Evolutionary conservation across 2,329 filamentous ascomycete genomes (phyloP).

Genomic region (Pseudofabraea citricarpa): DNA sequence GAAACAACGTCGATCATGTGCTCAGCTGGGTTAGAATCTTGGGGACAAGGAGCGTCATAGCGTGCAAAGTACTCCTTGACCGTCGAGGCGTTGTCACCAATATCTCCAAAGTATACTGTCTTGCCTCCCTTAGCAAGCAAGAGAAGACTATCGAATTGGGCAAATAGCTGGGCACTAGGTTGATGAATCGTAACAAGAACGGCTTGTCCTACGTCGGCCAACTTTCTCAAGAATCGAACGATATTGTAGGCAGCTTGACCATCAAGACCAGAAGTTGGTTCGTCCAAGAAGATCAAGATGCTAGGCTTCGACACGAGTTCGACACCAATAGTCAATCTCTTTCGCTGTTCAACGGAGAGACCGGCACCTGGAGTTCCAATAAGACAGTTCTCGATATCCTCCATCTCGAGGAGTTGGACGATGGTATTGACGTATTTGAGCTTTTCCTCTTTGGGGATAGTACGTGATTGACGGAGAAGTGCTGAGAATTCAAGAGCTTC

Average conservation of each 20-base stretch:
- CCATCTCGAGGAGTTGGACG: conserved; percentile 55
- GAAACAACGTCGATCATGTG: conserved; percentile 40
- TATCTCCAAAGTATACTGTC: conserved; percentile 66
- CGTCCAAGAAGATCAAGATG: conserved; percentile 57
- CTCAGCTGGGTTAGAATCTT: conserved; percentile 36
- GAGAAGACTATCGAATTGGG: conserved; percentile 54
- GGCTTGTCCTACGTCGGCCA: conserved; percentile 50
- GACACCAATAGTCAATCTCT: conserved; percentile 58
- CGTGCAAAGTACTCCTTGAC: conserved; percentile 57
- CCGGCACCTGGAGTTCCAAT: conserved; percentile 59
- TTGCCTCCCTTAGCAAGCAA: conserved; percentile 61
- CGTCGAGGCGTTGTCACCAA: conserved; percentile 53
- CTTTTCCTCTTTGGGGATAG: conserved; percentile 70
- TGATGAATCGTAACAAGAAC: conserved; percentile 53
- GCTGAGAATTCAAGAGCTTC: conserved; percentile 87
- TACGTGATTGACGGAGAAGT: conserved; percentile 76
- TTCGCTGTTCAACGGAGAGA: conserved; percentile 57
- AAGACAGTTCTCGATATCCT: conserved; percentile 60
- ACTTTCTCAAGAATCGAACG: conserved; percentile 54
- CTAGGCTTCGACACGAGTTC: conserved; percentile 52
- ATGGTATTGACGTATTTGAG: conserved; percentile 83
- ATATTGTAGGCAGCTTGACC: conserved; percentile 61
- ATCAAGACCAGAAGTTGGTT: conserved; percentile 58
- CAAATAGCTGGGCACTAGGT: conserved; percentile 47
- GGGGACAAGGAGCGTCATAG: conserved; percentile 39